Evolutionary conservation across 2,329 filamentous ascomycete genomes (phyloP), one percentile per base, ranked within the genome.

Genomic region (Exophiala viscosa): DNA sequence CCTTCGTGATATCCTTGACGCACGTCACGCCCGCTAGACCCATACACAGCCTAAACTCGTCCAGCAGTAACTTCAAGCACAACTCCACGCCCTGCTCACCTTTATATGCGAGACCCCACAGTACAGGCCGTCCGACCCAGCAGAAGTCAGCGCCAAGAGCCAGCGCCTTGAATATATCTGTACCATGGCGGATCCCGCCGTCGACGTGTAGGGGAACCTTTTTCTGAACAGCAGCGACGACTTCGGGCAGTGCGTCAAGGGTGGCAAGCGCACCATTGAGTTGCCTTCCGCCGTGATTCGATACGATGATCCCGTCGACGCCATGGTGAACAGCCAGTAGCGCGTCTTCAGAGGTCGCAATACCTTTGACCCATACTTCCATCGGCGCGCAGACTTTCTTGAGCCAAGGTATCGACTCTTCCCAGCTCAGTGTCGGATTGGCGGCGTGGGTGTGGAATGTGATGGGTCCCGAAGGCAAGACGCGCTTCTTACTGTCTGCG

Each of bases 381-480:
- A 62, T 62, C 7, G 49, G 45, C 1, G 47, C 44, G 15, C 34
- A 40, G 2, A 43, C 48, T 14, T 52, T 23, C 15, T 58, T 58
- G 7, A 60, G 49, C 55, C 60, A 62, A 2, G 60, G 58, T 38
- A 62, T 59, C 7, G 52, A 45, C 11, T 58, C 50, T 40, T 62
- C 60, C 60, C 60, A 62, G 32, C 32, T 50, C 11, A 97, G 82
- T 0, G 80, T 78, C 0, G 92, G 91, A 67, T 90, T 96, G 7
- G 90, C 91, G 66, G 97, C 92, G 70, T 97, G 97, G 10, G 92
- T 96, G 13, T 93, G 91, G 68, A 95, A 99, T 1, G 92, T 97
- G 61, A 97, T 85, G 67, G 85, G 85, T 31, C 82, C 83, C 66
- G 86, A 91, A 1, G 93, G 92, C 34, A 96, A 86, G 14, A 52